Base-by-base conservation (phyloP, 1,284 basidiomycete species). In the Sutorius eximius region DNA sequence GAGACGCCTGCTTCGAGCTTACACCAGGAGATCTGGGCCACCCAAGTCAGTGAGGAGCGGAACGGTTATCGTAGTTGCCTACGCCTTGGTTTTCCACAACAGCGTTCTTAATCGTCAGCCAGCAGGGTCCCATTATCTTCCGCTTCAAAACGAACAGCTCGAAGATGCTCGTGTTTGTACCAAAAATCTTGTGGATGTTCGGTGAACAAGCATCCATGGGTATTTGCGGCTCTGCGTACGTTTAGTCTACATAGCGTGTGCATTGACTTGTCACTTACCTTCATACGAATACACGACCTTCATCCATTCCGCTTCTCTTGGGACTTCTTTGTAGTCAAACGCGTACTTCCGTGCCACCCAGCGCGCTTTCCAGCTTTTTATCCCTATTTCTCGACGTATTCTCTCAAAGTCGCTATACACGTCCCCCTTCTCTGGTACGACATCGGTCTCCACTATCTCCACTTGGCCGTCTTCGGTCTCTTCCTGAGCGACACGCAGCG, bases 71-170 rank as follows among this genome's bases (percentile, higher is more conserved):
- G 22, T 53, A n/a, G 24, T 8, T 6, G 73, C 87, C 53, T 69
- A 93, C 91, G 10, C 89, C 87, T 72, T 91, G 89, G 64, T 86
- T 74, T 52, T 89, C 87, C 20, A 93, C 74, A 44, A 82, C 73
- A 12, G 87, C 85, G 24, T 87, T 82, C 70, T 89, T 87, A 60
- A 99, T 82, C 56, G 89, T 82, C 48, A 99, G 78, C 97, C 96
- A 99, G 71, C 97, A 99, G 0, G 97, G 95, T 3, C 97, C 97
- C 93, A 98, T 98, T 60, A 99, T 98, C 74, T 94, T 95, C 36
- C 95, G 85, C 74, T 98, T 98, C 52, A 99, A 66, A 1, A 95
- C 93, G n/a, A 99, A 83, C 9, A 95, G 77, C 71, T 99, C 97
- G 65, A 99, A 99, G 0, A 96, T 89, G 53, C 78, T 92, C 1